Percentiles rank a stretch among this genome's conserved stretches.
phyloP scores from a whole-genome alignment of 2,329 filamentous ascomycete species.

The Fusarium duplospermum region DNA sequence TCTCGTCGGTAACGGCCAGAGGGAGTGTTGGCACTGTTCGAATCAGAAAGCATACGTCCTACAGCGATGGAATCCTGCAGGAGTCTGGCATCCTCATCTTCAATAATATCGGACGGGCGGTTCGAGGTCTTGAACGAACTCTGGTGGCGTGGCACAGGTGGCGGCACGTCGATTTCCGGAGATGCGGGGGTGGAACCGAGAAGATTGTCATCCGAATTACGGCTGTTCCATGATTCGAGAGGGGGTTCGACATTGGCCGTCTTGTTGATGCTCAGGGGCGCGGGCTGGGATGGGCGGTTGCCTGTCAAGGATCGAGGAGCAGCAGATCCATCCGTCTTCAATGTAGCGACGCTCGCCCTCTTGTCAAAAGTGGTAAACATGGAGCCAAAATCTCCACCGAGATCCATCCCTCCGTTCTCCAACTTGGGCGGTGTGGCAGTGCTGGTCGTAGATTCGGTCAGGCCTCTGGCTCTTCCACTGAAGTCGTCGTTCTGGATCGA shows the following conservation, averaged over 20 bases:
- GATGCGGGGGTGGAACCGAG: conserved; percentile 54
- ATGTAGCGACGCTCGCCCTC: conserved; percentile 61
- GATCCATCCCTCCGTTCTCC: conserved; percentile 59
- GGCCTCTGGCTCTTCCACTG: conserved; percentile 58
- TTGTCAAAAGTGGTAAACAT: conserved; percentile 69
- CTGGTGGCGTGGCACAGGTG: conserved; percentile 56
- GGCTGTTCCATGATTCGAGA: conserved; percentile 64
- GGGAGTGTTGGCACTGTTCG: conserved; percentile 26
- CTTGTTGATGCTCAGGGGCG: conserved; percentile 61
- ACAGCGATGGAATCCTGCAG: conserved; percentile 65
- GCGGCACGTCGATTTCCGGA: conserved; percentile 52
- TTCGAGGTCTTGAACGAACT: conserved; percentile 47
- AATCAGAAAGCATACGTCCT: conserved; percentile 57
- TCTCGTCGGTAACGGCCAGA: conserved; percentile 52
- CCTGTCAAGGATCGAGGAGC: conserved; percentile 60
- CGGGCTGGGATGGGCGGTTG: conserved; percentile 56
- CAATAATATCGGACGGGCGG: conserved; percentile 53
- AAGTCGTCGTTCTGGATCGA: conserved; percentile 48
- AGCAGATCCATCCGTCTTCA: conserved; percentile 55
- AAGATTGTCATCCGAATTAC: conserved; percentile 60
- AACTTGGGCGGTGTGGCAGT: conserved; percentile 64
- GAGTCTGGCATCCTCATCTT: conserved; percentile 66
- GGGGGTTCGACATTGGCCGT: conserved; percentile 57
- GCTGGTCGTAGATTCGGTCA: conserved; percentile 65
- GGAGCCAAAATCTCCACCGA: conserved; percentile 68